Evolutionary conservation across 148 eudicot genomes (phyloP).

Genomic region (Chenopodium formosanum): DNA sequence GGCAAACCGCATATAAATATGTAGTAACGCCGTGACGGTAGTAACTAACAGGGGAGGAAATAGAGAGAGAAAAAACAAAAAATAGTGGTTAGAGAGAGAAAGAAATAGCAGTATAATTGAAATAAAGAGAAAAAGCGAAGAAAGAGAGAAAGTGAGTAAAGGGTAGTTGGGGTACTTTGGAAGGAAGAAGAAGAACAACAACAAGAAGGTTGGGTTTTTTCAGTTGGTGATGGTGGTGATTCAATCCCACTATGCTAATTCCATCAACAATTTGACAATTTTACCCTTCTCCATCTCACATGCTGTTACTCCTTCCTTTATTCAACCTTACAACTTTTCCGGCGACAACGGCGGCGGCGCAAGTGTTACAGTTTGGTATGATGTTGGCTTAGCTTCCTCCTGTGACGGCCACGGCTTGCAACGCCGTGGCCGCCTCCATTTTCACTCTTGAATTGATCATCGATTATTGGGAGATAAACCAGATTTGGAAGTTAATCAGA

Average conservation of each 20-base stretch:
- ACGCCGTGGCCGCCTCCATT: constrained; percentile 45
- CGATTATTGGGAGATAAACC: too few relatives aligned
- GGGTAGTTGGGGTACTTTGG: constrained; percentile 13
- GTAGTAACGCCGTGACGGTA: too few relatives aligned
- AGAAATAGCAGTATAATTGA: neutral
- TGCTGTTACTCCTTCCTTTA: constrained; percentile 11
- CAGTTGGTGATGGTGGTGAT: neutral
- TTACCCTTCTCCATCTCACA: neutral
- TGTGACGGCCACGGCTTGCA: constrained; percentile 49
- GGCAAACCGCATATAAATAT: too few relatives aligned
- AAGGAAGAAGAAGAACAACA: neutral
- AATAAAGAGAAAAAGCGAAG: neutral
- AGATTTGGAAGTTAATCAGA: too few relatives aligned
- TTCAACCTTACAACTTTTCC: constrained; percentile 25
- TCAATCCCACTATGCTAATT: neutral
- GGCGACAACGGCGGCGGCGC: constrained; percentile 22
- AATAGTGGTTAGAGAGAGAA: neutral
- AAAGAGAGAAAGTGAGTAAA: neutral
- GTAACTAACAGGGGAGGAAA: too few relatives aligned
- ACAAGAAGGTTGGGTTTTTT: neutral
- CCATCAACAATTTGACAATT: neutral
- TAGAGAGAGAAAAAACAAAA: too few relatives aligned
- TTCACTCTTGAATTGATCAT: neutral
- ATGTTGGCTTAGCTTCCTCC: constrained; percentile 29
- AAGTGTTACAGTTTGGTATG: constrained; percentile 22